Conservation (phyloP, 2,329 filamentous ascomycete genomes). For the Dactylellina haptotyla region DNA sequence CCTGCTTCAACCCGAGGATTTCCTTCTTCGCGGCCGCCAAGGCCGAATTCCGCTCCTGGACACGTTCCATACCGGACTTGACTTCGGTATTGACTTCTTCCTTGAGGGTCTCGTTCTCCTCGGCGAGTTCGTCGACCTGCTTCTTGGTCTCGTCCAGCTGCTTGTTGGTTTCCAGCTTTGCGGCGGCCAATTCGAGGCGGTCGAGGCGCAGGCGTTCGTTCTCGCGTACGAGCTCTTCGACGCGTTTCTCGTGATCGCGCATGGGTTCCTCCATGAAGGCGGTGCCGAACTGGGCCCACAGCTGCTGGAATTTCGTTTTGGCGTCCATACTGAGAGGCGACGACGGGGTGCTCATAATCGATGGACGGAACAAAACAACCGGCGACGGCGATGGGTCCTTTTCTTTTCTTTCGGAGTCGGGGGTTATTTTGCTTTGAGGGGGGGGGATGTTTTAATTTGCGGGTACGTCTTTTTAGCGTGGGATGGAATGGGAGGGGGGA, state of each 20-base stretch:
- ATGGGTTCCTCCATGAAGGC: slow-evolving; percentile 52
- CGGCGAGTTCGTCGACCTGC: slow-evolving; percentile 13
- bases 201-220: slow-evolving; percentile 50
- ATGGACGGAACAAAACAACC: background rate
- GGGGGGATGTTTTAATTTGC: no score
- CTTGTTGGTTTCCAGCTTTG: no score
- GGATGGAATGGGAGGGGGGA: background rate
- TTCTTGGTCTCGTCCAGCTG: slow-evolving; percentile 16
- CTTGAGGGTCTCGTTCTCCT: slow-evolving; percentile 32
- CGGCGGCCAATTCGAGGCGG: no score
- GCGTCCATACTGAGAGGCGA: slow-evolving; percentile 48
- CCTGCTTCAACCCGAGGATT: slow-evolving; percentile 12
- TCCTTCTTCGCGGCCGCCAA: slow-evolving; percentile 38
- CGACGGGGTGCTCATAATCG: slow-evolving; percentile 39
- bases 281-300: slow-evolving; percentile 51
- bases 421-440: background rate
- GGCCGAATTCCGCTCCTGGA: slow-evolving; percentile 40
- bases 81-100: slow-evolving; percentile 48
- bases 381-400: background rate
- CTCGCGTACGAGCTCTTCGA: slow-evolving; percentile 54
- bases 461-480: background rate
- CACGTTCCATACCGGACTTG: slow-evolving; percentile 45
- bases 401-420: background rate
- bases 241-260: slow-evolving; percentile 53
- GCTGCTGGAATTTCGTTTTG: slow-evolving; percentile 53